Base-by-base conservation (phyloP, 2,329 filamentous ascomycete species). In the Cordyceps farinosa region DNA sequence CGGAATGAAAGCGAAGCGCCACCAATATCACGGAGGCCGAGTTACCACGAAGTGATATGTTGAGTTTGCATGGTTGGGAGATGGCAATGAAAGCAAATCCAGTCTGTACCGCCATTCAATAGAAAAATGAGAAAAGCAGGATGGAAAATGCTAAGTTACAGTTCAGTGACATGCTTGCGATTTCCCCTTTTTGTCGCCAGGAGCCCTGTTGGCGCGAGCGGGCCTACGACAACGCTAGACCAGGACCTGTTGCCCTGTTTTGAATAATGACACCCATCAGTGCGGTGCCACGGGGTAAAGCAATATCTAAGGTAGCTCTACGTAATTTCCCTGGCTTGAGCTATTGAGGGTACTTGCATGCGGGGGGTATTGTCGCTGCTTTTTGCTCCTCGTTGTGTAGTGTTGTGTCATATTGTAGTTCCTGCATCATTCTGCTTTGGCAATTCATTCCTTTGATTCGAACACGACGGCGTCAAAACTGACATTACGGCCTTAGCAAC, bases 211-310 rank as follows among this genome's bases (percentile, higher is more conserved):
- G n/a, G 22, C 27, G 45, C 45, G 5, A 22, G 56, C 56, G 56
- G 56, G 56, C 56, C 56, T 38, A 15, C 38, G 32, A 13, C 40
- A 22, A 27, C 59, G 27, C 51, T 61, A 61, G 59, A 61, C 59
- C 29, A 36, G 40, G 52, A 29, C 36, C 34, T 42, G 10, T 27
- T 55, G 52, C 36, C 52, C 52, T 42, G 34, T 40, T 36, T 42
- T 29, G 34, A 42, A 36, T 36, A 34, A 54, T 61, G 50, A 61
- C 53, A 7, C 27, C 47, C 27, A 32, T 53, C 48, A 60, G 44
- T 60, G 52, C 40, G 47, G 32, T 29, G 45, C 58, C 40, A 61
- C 58, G 58, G 58, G 38, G 36, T 54, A 61, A 30, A 61, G 30
- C 30, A 47, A 61, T 61, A 61, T 38, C 36, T 38, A 13, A 27